phyloP scores from a whole-genome alignment of 345 rosid species.

The Bretschneidera sinensis region DNA sequence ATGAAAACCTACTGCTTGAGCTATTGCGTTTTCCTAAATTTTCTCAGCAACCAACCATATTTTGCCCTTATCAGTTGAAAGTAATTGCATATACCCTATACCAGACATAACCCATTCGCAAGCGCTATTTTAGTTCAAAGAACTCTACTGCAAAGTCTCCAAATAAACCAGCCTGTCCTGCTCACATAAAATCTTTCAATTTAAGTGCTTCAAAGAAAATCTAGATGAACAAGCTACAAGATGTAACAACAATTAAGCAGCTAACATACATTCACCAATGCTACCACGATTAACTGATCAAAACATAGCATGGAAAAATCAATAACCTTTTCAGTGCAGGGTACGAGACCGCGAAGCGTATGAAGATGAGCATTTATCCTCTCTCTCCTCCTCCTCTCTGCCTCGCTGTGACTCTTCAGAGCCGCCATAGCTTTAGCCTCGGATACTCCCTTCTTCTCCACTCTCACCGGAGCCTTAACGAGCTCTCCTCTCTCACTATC shows the following conservation, averaged over 20 bases:
- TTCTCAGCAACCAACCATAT: conserved; percentile 6
- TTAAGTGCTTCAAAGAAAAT: neutral
- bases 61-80: neutral
- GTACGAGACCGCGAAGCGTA: conserved; percentile 55
- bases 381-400: conserved; percentile 75
- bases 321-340: conserved; percentile 51
- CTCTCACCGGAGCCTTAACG: conserved; percentile 41
- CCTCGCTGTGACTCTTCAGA: conserved; percentile 64
- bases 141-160: neutral
- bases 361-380: conserved; percentile 70
- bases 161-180: neutral
- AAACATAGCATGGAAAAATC: conserved; percentile 11
- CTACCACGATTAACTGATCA: neutral
- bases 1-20: no score
- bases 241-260: neutral
- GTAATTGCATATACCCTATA: no score
- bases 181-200: neutral
- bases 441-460: conserved; percentile 40
- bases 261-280: neutral
- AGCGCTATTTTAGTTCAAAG: neutral
- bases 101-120: no score
- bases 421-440: conserved; percentile 52
- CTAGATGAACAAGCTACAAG: neutral
- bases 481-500: conserved; percentile 54
- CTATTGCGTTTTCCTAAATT: neutral